A percentile compares a stretch with the other conserved stretches of the same genome.
These are phyloP conservation scores for Raddia distichophylla DNA, from an alignment of 176 grass and related monocot genomes.

Conservation along the genomic window DNA sequence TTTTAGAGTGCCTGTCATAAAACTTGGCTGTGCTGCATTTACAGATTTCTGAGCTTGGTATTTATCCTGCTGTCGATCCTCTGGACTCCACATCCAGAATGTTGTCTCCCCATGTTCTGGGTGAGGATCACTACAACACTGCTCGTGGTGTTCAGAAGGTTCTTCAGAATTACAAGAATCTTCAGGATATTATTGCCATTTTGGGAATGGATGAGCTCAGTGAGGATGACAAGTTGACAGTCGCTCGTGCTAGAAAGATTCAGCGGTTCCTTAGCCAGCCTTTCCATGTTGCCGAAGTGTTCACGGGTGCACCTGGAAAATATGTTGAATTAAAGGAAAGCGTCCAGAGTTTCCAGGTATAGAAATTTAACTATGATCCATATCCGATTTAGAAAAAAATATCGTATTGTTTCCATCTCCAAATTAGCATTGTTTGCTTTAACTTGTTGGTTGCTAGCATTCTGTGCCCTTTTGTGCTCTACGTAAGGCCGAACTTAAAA, in stretches of 20 bases:
- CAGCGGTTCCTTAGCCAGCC: slow-evolving; percentile 93
- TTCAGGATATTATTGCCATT: slow-evolving; percentile 99
- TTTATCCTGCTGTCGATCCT: slow-evolving; percentile 93
- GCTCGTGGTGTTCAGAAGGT: slow-evolving; percentile 99
- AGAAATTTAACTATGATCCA: neutral
- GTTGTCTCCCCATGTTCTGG: slow-evolving; percentile 93
- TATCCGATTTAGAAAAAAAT: neutral
- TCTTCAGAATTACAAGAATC: slow-evolving; percentile 99
- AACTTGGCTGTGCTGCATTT: slow-evolving; percentile 26
- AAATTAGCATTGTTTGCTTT: neutral
- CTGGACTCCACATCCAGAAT: slow-evolving; percentile 96
- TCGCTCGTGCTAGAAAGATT: slow-evolving; percentile 95
- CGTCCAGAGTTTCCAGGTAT: slow-evolving; percentile 89
- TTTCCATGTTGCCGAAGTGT: slow-evolving; percentile 98
- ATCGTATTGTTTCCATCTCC: neutral
- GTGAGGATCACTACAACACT: slow-evolving; percentile 89
- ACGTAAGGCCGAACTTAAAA: neutral
- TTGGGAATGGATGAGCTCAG: slow-evolving; percentile 99
- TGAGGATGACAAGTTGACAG: slow-evolving; percentile 92
- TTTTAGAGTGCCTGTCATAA: neutral
- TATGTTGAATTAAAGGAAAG: slow-evolving; percentile 93
- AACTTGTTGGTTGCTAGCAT: neutral
- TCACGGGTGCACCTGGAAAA: slow-evolving; percentile 94
- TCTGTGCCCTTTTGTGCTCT: neutral
- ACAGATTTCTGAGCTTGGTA: slow-evolving; percentile 95